Evolutionary conservation across 2,329 filamentous ascomycete species (phyloP), one percentile per base, ranked within the genome.

Genomic region (Myriosclerotinia scirpicola): DNA sequence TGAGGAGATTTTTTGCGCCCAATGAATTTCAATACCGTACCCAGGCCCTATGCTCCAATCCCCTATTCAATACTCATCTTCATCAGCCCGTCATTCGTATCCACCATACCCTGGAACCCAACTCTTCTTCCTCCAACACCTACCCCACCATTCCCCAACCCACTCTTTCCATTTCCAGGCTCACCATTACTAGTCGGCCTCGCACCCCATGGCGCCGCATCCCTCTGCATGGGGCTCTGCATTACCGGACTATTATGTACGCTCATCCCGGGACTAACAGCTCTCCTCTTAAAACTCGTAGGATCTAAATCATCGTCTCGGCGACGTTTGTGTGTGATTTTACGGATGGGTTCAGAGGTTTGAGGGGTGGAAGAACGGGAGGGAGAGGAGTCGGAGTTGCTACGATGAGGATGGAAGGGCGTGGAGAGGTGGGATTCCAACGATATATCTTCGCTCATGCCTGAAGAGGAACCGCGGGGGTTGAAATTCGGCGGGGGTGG

Each of bases 31-130:
- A 26, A 50, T 7, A 7, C 44, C 20, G 30, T 17, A 20, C n/a
- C 9, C 38, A 2, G 12, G 11, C 26, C 30, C 30, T 30, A 38
- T 48, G 30, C 46, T 15, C 12, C 34, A 22, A 26, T 8, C 11
- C 20, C 36, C 74, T 58, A 97, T 77, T 97, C 93, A 74, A 97
- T 97, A 78, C 91, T 97, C 91, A 98, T 95, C 74, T 94, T 93
- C 90, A 97, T 97, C 71, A 97, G 83, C 1, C 93, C 91, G 77
- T 97, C 94, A 76, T 92, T 92, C n/a, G 94, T 94, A 78, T 97
- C 94, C 22, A 87, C 90, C 93, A 98, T 97, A 1, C 93, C 92
- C 78, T 97, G 93, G 72, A 96, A 84, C 11, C 92, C 92, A 17
- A 96, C 83, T 44, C 91, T 81, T 66, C 76, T 76, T 30, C 71